These are phyloP conservation scores for Pestalotiopsis sp. DNA, from an alignment of 2,329 filamentous ascomycete genomes.

Conservation along the genomic window DNA sequence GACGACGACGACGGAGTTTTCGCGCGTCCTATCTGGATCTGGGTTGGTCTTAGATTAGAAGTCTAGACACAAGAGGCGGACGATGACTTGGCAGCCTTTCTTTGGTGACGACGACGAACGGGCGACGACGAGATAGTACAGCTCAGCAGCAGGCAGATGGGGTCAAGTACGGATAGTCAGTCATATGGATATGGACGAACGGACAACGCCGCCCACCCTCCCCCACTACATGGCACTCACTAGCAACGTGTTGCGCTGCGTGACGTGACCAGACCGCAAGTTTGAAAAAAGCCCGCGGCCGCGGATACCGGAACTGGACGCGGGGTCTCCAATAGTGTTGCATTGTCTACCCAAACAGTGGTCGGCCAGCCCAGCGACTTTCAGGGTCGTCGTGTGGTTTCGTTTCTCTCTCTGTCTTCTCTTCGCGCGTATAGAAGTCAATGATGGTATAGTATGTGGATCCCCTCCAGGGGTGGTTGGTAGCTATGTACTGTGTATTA, in stretches of 20 bases:
- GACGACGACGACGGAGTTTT: too few species aligned
- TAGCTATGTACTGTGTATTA: not conserved
- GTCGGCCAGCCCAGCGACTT: not conserved
- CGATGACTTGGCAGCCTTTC: not conserved
- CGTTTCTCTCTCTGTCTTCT: not conserved
- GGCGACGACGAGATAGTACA: not conserved
- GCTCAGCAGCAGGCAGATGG: not conserved
- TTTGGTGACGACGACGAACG: not conserved
- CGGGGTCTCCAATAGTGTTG: conserved; percentile 4
- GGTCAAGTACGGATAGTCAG: not conserved
- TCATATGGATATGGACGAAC: not conserved
- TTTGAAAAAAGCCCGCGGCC: not conserved
- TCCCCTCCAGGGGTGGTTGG: too few species aligned
- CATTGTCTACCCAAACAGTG: not conserved
- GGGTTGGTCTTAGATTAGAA: not conserved
- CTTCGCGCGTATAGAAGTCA: not conserved
- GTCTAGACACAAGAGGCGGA: not conserved
- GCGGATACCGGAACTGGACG: not conserved
- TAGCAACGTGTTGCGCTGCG: not conserved
- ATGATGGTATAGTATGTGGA: too few species aligned
- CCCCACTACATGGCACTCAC: not conserved
- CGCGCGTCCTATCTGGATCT: too few species aligned
- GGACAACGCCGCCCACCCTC: not conserved
- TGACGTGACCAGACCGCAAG: conserved; percentile 11
- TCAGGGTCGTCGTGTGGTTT: not conserved